Percentiles rank a stretch among this genome's conserved stretches.
Conservation (phyloP, 2,329 filamentous ascomycete genomes). For the Curvularia spicifera region DNA sequence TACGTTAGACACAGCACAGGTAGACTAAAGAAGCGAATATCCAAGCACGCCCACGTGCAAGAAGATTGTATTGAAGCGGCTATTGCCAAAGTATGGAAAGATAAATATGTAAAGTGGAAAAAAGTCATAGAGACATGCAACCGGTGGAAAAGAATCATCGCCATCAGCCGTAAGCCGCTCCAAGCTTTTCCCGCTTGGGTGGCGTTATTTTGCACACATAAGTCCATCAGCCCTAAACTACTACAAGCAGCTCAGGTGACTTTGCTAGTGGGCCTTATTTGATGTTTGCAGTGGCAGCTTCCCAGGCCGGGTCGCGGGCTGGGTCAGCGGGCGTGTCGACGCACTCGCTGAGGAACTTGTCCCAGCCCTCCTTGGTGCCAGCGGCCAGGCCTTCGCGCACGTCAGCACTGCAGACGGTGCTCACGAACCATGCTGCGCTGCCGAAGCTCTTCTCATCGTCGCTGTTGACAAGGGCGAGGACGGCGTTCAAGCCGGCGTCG, state of each 20-base stretch:
- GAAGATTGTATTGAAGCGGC: neutral
- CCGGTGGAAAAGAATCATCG: too few species aligned
- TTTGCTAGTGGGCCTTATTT: constrained; percentile 19
- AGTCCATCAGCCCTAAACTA: neutral
- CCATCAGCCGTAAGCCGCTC: too few species aligned
- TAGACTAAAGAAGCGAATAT: neutral
- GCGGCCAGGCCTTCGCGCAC: constrained; percentile 54
- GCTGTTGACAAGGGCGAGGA: constrained; percentile 59
- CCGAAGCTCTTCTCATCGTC: constrained; percentile 60
- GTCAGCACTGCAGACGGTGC: constrained; percentile 58
- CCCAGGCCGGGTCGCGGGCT: constrained; percentile 59
- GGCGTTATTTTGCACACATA: neutral
- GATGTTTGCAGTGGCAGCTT: constrained; percentile 47
- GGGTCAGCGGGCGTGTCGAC: constrained; percentile 58
- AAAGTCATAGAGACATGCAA: too few species aligned
- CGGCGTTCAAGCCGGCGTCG: constrained; percentile 44
- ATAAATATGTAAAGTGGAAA: neutral
- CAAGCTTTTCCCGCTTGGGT: too few species aligned
- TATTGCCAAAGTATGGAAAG: neutral
- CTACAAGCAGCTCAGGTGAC: neutral
- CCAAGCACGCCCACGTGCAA: neutral
- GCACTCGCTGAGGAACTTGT: constrained; percentile 61
- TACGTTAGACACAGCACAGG: neutral
- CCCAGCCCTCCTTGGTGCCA: constrained; percentile 59
- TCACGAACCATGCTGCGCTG: constrained; percentile 67